Percentiles rank a stretch among this genome's conserved stretches.
Evolutionary conservation across 331 rosid genomes (phyloP).

Genomic region (Ulmus americana): DNA sequence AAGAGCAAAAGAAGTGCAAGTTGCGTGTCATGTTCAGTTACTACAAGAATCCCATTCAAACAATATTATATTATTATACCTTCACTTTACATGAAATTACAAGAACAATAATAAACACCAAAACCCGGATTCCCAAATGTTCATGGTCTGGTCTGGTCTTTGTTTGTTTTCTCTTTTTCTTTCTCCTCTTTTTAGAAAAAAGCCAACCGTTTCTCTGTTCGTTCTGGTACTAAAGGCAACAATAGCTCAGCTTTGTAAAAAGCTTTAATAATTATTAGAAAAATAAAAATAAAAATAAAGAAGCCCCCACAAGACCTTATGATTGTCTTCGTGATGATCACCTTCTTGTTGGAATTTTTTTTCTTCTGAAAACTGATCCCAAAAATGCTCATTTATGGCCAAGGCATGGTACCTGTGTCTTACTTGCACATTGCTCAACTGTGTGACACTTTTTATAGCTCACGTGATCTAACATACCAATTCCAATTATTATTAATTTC

Average conservation of each 20-base stretch:
- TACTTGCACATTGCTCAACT: not conserved
- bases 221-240: not conserved
- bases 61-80: not conserved
- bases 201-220: not conserved
- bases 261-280: not conserved
- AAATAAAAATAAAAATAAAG: not conserved
- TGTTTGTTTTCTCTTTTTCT: slow-evolving; percentile 2
- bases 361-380: slow-evolving; percentile 3
- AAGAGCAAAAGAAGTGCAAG: slow-evolving; percentile 8
- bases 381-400: not conserved
- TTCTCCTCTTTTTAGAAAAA: not conserved
- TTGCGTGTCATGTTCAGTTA: slow-evolving; percentile 26
- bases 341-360: not conserved
- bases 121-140: slow-evolving; percentile 16
- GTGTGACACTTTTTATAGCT: too few relatives aligned
- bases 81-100: not conserved
- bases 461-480: too few relatives aligned
- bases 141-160: not conserved
- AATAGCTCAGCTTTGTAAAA: not conserved
- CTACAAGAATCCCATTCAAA: slow-evolving; percentile 9
- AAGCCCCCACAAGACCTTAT: slow-evolving; percentile 1
- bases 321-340: not conserved
- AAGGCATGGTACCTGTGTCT: not conserved
- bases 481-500: too few relatives aligned
- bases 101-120: not conserved